Base-by-base conservation (phyloP, 306 rosid species). In the Fragaria ananassa region DNA sequence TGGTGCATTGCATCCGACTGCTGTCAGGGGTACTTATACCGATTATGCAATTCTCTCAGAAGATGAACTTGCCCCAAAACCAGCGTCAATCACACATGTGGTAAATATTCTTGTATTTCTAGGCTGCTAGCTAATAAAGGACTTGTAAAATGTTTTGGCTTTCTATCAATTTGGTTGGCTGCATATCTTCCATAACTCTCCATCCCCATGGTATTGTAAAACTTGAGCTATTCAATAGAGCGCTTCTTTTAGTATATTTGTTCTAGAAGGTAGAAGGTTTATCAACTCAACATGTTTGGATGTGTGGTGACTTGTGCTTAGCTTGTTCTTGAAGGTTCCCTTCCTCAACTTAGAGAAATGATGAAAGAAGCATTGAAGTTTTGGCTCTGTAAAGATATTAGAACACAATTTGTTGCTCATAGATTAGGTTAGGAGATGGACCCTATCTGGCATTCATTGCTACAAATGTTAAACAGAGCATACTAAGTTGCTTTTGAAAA, bases 1-100 rank as follows among this genome's bases (percentile, higher is more conserved):
- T 75, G 99, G 99, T 82, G 99, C 99, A 12, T 83, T 95, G 91
- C 99, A 92, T 89, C 97, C 99, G 13, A 95, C 99, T 79, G 97
- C 99, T 10, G 64, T 90, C 18, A 89, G 99, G 85, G 99, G 99
- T 75, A 95, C 99, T 82, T 95, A 95, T 75, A 31, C 96, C 61
- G 99, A 95, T 62, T 92, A 90, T 87, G 97, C 97, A 14, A 81
- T 95, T 86, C 97, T 95, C 67, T 82, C 93, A 0, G 86, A 88
- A 62, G 97, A 92, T 5, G 98, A 96, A 81, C 86, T 96, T 82
- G 81, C 90, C 67, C 56, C 75, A 10, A 96, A 96, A 81, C 97
- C 99, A 19, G 74, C 37, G 45, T 87, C 96, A 51, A 77, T 96
- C 78, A 45, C 97, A 56, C 99, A 96, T 56, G 97, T 87, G 98